Percentiles rank a stretch among this genome's conserved stretches.
phyloP scores from a whole-genome alignment of 2,329 filamentous ascomycete genomes.

The Helminthosporium solani region DNA sequence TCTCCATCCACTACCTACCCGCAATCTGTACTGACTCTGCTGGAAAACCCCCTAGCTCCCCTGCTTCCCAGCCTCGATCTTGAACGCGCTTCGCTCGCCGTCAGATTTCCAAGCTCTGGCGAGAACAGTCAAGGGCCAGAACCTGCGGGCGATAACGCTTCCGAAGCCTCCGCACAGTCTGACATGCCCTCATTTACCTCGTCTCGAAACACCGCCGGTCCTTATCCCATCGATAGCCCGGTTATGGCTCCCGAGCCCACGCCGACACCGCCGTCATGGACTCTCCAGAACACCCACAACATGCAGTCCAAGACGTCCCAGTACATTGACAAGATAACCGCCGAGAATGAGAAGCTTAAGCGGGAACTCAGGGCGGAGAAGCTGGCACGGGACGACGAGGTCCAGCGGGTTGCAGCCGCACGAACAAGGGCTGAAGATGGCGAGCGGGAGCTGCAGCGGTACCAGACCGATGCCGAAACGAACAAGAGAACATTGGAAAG shows the following conservation, averaged over 20 bases:
- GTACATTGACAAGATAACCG: slow-evolving; percentile 74
- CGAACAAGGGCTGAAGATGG: slow-evolving; percentile 72
- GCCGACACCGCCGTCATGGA: slow-evolving; percentile 24
- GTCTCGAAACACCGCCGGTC: slow-evolving; percentile 33
- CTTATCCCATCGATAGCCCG: slow-evolving; percentile 32
- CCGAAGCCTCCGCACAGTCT: slow-evolving; percentile 4
- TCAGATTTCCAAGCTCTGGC: neutral
- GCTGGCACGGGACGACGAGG: slow-evolving; percentile 65
- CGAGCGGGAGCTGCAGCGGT: slow-evolving; percentile 67
- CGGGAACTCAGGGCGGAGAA: slow-evolving; percentile 57
- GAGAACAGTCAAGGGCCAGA: slow-evolving; percentile 3
- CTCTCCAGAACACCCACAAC: slow-evolving; percentile 26
- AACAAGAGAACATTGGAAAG: slow-evolving; percentile 69
- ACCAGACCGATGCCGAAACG: slow-evolving; percentile 68
- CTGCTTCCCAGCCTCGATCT: slow-evolving; percentile 1
- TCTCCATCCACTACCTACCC: neutral
- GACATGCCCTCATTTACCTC: slow-evolving; percentile 34
- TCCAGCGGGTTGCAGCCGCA: slow-evolving; percentile 64
- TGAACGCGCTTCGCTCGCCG: neutral
- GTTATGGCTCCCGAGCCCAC: slow-evolving; percentile 25
- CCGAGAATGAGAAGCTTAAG: slow-evolving; percentile 76
- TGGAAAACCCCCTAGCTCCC: neutral
- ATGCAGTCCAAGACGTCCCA: slow-evolving; percentile 39
- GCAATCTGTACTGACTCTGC: neutral
- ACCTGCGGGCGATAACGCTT: slow-evolving; percentile 16